Percentiles rank a stretch among this genome's conserved stretches.
Conservation (phyloP, 2,329 filamentous ascomycete species). For the Colletotrichum kahawae region DNA sequence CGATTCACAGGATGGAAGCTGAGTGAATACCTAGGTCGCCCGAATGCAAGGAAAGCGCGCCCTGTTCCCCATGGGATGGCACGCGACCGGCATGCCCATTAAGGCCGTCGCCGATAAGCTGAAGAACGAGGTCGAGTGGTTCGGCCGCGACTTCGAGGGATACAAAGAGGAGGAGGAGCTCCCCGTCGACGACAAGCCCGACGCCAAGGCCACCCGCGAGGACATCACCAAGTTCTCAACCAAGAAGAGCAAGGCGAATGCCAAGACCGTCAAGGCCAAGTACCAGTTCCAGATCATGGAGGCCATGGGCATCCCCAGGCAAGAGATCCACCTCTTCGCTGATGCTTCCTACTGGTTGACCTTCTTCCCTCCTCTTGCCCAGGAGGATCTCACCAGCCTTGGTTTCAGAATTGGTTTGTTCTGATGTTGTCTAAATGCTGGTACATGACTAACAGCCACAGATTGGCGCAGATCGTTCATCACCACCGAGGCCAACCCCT, state of each 20-base stretch:
- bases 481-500: conserved; percentile 95
- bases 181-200: conserved; percentile 52
- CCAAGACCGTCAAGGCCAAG: conserved; percentile 91
- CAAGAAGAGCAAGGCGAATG: conserved; percentile 90
- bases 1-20: neutral
- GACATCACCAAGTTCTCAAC: conserved; percentile 91
- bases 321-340: conserved; percentile 93
- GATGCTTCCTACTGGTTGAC: conserved; percentile 92
- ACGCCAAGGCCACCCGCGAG: conserved; percentile 67
- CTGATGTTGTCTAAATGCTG: neutral
- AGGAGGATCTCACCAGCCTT: conserved; percentile 18
- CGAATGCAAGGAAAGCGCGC: conserved; percentile 89
- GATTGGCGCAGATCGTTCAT: conserved; percentile 48
- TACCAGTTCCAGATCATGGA: conserved; percentile 98
- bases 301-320: conserved; percentile 82
- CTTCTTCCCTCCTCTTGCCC: conserved; percentile 70
- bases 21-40: conserved; percentile 41
- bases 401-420: conserved; percentile 16
- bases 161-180: conserved; percentile 70
- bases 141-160: conserved; percentile 83
- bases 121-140: conserved; percentile 84
- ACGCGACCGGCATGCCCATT: conserved; percentile 97
- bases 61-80: conserved; percentile 91
- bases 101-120: conserved; percentile 98
- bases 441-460: conserved; percentile 41